phyloP scores from a whole-genome alignment of 139 green algal species.

The Closterium sp. region DNA sequence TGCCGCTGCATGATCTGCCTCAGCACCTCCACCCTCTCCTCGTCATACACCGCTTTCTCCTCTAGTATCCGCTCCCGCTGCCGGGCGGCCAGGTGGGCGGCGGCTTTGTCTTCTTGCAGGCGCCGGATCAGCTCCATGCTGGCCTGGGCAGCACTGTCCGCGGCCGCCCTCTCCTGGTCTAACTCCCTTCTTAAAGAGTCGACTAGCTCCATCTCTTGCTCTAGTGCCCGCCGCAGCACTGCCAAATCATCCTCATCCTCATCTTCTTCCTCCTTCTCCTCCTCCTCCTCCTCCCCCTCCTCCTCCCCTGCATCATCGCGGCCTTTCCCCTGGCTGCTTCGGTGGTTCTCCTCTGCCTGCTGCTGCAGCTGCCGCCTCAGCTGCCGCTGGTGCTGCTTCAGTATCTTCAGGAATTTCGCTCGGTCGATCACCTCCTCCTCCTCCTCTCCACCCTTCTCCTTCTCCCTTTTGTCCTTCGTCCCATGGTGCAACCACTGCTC shows the following conservation, averaged over 20 bases:
- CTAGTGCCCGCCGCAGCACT: neutral
- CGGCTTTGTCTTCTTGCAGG: neutral
- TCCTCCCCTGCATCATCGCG: neutral
- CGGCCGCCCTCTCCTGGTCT: neutral
- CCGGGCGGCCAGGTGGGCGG: neutral
- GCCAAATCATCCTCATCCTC: constrained; percentile 5
- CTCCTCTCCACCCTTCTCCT: neutral
- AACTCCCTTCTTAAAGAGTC: neutral
- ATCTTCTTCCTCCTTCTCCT: neutral
- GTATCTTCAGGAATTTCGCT: neutral
- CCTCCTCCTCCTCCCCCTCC: neutral
- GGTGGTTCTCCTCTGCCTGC: neutral
- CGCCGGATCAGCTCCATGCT: constrained; percentile 3
- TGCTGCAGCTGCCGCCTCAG: neutral
- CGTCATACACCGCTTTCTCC: neutral
- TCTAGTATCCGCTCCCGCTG: neutral
- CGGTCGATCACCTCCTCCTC: neutral
- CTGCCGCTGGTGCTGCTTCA: neutral
- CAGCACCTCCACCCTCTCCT: constrained; percentile 2
- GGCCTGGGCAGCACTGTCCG: neutral
- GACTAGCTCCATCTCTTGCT: neutral
- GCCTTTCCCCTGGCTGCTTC: neutral
- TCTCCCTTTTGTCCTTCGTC: neutral
- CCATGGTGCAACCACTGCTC: neutral
- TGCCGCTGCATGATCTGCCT: neutral